Evolutionary conservation across 164 flowering plant genomes (phyloP).

Genomic region (Amborella trichopoda): DNA sequence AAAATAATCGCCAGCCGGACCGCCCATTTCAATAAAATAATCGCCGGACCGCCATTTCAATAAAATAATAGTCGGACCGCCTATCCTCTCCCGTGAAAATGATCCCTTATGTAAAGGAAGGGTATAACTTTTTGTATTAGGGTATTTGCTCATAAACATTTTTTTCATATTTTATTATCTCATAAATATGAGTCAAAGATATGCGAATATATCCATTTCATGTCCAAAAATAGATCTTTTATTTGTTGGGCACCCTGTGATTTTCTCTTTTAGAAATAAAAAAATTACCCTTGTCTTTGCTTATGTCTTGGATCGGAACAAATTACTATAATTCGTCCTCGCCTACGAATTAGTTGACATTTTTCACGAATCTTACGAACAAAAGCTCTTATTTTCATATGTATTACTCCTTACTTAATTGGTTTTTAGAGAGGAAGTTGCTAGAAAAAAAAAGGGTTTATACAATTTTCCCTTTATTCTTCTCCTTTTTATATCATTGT

Average conservation of each 20-base stretch:
- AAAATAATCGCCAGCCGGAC: too few relatives aligned
- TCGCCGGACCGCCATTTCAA: too few relatives aligned
- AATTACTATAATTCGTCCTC: conserved; percentile 1
- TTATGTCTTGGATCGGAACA: background rate
- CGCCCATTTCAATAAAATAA: too few relatives aligned
- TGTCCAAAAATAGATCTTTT: background rate
- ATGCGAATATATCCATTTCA: background rate
- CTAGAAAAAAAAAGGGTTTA: too few relatives aligned
- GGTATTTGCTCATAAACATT: too few relatives aligned
- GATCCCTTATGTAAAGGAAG: too few relatives aligned
- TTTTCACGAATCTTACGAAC: background rate
- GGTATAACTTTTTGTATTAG: too few relatives aligned
- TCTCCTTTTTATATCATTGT: too few relatives aligned
- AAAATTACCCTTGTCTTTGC: background rate
- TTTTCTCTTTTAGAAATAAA: background rate
- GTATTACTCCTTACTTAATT: background rate
- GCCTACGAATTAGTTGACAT: background rate
- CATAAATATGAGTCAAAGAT: background rate
- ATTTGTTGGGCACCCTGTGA: background rate
- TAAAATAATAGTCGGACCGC: too few relatives aligned
- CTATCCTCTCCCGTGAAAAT: too few relatives aligned
- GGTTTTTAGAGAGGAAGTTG: too few relatives aligned
- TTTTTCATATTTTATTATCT: background rate
- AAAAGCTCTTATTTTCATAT: background rate
- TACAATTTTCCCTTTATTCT: too few relatives aligned